Evolutionary conservation across 108 stramenopile species (phyloP), one percentile per base, ranked within the genome.

Genomic region (Skeletonema tropicum): DNA sequence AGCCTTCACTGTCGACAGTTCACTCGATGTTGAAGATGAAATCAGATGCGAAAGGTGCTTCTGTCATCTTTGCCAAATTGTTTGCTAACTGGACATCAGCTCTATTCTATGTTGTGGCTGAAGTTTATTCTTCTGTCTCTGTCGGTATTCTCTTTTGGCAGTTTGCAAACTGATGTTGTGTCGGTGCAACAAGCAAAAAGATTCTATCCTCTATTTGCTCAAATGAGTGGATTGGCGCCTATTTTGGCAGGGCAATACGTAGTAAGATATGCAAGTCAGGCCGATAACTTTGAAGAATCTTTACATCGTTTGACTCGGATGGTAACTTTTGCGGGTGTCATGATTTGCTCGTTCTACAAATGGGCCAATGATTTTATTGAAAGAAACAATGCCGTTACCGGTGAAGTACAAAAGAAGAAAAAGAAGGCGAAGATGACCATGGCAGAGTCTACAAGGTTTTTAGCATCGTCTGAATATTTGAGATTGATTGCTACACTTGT

Each of bases 91-190:
- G 97, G 97, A 95, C 94, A 21, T 92, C 90, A 29, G 94, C 98
- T 3, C 70, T 98, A 33, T 98, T 91, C 69, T 98, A 97, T 72
- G 80, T 98, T 17, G 82, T 97, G 63, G 87, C 96, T 7, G 98
- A 98, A 84, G 89, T 98, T 1, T 98, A 97, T 71, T 94, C 93
- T 8, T 92, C 92, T 21, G 97, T 96, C 19, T 93, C 92, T 23
- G 95, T 97, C n/a, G 97, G 97, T n/a, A 87, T 98, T 19, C 80
- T 98, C 31, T 98, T 98, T 87, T 98, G 98, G 98, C 96, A 96
- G 64, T 97, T 92, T 83, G 98, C 98, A 68, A 98, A 98, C n/a
- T 80, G 95, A 97, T 72, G 93, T 97, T 38, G 95, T 97, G 6
- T 73, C 88, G 3, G 91, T 98, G 58, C 80, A 87, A 14, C 96